Base-by-base conservation (phyloP, 2,329 filamentous ascomycete species). In the Chrysosporium queenslandicum region DNA sequence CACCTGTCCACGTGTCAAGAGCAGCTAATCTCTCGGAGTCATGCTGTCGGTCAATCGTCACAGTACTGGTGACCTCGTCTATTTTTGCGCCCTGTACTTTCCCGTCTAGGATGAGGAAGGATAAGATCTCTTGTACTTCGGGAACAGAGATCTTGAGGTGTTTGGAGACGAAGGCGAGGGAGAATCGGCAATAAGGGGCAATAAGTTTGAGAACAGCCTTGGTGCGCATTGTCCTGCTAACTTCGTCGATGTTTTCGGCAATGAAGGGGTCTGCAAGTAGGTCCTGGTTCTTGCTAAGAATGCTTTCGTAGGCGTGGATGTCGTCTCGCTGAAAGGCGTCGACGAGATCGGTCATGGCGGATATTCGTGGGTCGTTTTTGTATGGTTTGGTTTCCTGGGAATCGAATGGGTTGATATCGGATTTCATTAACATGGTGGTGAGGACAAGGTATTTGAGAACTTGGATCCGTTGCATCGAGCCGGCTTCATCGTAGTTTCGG, bases 331-430 rank as follows among this genome's bases (percentile, higher is more conserved):
- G 92, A 69, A 95, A 98, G 9, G 92, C 89, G 62, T 97, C 90
- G 20, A 98, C 92, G 0, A 98, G 79, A 61, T 96, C 87, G 1
- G 90, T 97, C 91, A 98, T 98, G 60, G 89, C 91, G 2, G 88
- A 85, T 60, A 98, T 96, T 53, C 91, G 86, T 4, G 89, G 86
- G 66, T 98, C 91, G 60, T 87, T 91, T 71, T 89, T 91, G 76
- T 98, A 98, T 0, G 92, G 92, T 72, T 97, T 97, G 16, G 91
- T 97, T 73, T 98, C 92, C 68, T 97, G 92, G 7, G 90, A 96
- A 70, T 97, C 91, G 68, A 98, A 97, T 0, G 92, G 92, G 68
- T 97, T 97, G 79, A 98, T 98, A 68, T 94, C 83, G 37, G 91
- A 96, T 66, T 91, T 90, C 87, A 95, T 96, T 54, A 98, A 77